These are phyloP conservation scores for Pulicaria dysenterica DNA, from an alignment of 129 eudicot genomes.

Conservation along the genomic window DNA sequence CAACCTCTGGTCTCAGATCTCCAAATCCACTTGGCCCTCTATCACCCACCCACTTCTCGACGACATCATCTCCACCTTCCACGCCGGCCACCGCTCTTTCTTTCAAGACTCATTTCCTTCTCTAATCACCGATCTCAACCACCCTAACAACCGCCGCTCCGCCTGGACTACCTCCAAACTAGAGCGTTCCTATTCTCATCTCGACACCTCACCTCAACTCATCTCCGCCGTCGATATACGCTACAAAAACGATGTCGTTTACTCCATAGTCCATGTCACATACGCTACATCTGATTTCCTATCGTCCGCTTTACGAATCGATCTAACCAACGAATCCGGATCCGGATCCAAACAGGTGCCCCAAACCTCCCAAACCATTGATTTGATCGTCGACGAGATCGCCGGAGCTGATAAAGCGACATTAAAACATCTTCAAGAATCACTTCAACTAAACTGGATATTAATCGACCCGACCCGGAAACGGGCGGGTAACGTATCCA, in stretches of 20 bases:
- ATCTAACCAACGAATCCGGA: neutral
- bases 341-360: neutral
- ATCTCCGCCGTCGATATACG: constrained; percentile 51
- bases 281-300: constrained; percentile 17
- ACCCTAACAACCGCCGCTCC: neutral
- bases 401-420: constrained; percentile 14
- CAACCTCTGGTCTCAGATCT: constrained; percentile 23
- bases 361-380: neutral
- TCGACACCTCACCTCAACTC: constrained; percentile 1
- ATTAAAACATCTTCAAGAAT: constrained; percentile 15
- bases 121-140: constrained; percentile 14
- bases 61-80: constrained; percentile 26
- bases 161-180: neutral
- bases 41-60: constrained; percentile 17
- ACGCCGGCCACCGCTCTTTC: constrained; percentile 34
- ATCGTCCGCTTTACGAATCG: constrained; percentile 24
- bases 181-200: neutral
- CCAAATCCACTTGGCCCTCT: constrained; percentile 26
- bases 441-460: constrained; percentile 48
- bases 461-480: constrained; percentile 33
- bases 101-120: constrained; percentile 33
- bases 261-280: constrained; percentile 27
- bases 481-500: constrained; percentile 49
- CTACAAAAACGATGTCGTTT: constrained; percentile 28
- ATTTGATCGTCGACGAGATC: constrained; percentile 22